These are phyloP conservation scores for Eremothecium sinecaudum DNA, from an alignment of 1,139 yeast genomes.

Conservation along the genomic window DNA sequence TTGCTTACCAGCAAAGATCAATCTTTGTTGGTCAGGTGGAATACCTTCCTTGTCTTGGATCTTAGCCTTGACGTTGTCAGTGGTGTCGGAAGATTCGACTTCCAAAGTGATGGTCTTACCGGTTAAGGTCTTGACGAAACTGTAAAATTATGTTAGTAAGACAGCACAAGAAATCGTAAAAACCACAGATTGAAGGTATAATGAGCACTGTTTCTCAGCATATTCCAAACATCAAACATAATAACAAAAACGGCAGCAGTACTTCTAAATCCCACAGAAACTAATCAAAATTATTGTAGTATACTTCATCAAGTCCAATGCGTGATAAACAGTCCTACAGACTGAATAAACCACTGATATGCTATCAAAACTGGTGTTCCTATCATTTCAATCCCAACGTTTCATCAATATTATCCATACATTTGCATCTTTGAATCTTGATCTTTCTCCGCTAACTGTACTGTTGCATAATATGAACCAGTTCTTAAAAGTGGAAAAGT, in stretches of 20 bases:
- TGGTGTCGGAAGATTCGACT: constrained; percentile 91
- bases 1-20: constrained; percentile 91
- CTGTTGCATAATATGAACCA: background rate
- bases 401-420: constrained; percentile 22
- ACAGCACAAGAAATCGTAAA: no score
- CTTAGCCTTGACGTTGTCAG: constrained; percentile 88
- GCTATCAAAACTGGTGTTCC: no score
- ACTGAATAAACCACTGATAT: no score
- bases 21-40: constrained; percentile 92
- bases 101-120: constrained; percentile 90
- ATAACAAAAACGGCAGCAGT: no score
- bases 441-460: constrained; percentile 9
- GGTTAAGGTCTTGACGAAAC: constrained; percentile 80
- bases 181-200: no score
- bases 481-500: background rate
- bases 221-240: no score
- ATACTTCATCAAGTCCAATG: no score
- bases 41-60: constrained; percentile 93
- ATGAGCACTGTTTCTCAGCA: no score
- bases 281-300: no score
- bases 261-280: no score
- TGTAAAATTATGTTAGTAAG: constrained; percentile 36
- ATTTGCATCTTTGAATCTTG: constrained; percentile 31
- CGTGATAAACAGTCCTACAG: no score
- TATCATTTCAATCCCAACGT: no score